Conservation (phyloP, 2,329 filamentous ascomycete species). For the Aspergillus bombycis region DNA sequence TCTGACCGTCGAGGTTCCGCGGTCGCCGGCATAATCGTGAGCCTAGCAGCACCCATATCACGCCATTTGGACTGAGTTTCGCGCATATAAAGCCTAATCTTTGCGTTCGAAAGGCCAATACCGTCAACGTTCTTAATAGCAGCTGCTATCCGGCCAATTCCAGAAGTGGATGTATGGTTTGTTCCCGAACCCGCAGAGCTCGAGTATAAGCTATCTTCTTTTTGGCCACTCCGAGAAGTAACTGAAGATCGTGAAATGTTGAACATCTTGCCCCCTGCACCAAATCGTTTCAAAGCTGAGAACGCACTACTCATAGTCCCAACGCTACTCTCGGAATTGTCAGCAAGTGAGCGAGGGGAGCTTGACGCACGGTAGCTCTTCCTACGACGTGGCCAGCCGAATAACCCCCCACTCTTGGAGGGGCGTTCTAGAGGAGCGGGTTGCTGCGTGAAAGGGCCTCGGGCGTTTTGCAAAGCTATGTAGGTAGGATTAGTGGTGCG, state of each 20-base stretch:
- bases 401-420: constrained; percentile 44
- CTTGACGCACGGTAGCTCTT: constrained; percentile 62
- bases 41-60: constrained; percentile 80
- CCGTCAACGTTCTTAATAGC: constrained; percentile 60
- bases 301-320: constrained; percentile 80
- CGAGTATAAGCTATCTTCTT: constrained; percentile 61
- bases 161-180: constrained; percentile 58
- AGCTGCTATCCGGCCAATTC: constrained; percentile 55
- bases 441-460: constrained; percentile 61
- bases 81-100: constrained; percentile 82
- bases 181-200: constrained; percentile 52
- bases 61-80: constrained; percentile 80
- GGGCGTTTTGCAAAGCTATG: constrained; percentile 74
- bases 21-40: constrained; percentile 74
- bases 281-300: constrained; percentile 74
- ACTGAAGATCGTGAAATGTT: constrained; percentile 82
- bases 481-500: constrained; percentile 93
- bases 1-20: constrained; percentile 35
- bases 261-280: constrained; percentile 72
- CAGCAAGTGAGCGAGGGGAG: constrained; percentile 57
- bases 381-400: constrained; percentile 55
- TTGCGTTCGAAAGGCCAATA: constrained; percentile 70
- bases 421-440: constrained; percentile 53
- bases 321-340: constrained; percentile 74
- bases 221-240: constrained; percentile 56